Evolutionary conservation across 805 yeast species (phyloP), one percentile per base, ranked within the genome.

Genomic region (Tanozyma kutaoensis): DNA sequence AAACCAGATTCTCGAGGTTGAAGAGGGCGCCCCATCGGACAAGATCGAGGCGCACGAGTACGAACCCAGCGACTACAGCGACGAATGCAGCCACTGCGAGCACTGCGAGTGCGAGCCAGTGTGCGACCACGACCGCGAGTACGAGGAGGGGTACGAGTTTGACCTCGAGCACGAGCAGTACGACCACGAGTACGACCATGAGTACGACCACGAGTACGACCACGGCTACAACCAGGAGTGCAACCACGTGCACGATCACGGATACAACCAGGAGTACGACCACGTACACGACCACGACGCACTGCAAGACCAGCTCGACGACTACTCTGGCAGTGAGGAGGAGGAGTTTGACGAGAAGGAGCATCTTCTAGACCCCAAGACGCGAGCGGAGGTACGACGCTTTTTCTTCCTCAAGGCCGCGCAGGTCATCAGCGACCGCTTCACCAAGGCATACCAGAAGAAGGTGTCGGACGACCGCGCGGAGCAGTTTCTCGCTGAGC

Each of bases 331-430:
- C n/a, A n/a, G n/a, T n/a, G 8, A 17, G 8, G 20, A 10, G 20
- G 8, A 17, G 9, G 20, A 17, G 8, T 8, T 10, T 10, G 20
- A 17, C 8, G 20, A 17, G 20, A 10, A 17, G 9, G 20, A 8
- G 20, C 9, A 17, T 8, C 10, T 17, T 8, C 46, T 54, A 0
- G 76, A 74, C 28, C 77, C 71, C 33, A 76, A 56, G 62, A 46
- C 85, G 27, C 53, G 80, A 42, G 76, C 72, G 40, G 93, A 85
- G 50, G 76, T 88, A 9, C 76, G 86, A 21, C 72, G 78, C 15
- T 66, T 82, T 62, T 66, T 86, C 34, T 84, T 81, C 40, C 62
- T 80, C 28, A 78, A 84, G 30, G 80, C 86, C 1, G 76, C 91
- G 4, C 72, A 81, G 28, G 61, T 82, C 45, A 66, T 86, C 39